These are phyloP conservation scores for Ophiostoma novo-ulmi DNA, from an alignment of 2,329 filamentous ascomycete genomes.

Conservation along the genomic window DNA sequence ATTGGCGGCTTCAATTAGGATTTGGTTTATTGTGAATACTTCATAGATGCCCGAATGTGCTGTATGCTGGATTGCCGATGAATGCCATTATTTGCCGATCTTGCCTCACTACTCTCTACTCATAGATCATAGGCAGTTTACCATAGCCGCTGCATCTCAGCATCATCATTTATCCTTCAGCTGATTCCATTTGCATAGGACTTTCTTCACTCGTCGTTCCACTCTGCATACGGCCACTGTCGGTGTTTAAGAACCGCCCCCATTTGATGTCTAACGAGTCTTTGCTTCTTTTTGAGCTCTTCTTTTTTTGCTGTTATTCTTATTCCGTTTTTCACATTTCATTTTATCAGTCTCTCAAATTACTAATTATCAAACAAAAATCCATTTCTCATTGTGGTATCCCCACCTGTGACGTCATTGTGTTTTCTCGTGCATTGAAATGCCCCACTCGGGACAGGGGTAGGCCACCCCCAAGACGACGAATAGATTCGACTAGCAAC, in stretches of 20 bases:
- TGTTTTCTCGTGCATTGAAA: slow-evolving; percentile 6
- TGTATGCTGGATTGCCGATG: background rate
- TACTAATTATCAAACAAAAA: background rate
- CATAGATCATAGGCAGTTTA: background rate
- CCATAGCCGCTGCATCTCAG: background rate
- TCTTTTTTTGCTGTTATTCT: background rate
- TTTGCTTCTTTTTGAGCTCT: background rate
- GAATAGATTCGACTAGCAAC: background rate
- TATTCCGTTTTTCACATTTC: background rate
- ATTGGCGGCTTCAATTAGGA: too few relatives aligned
- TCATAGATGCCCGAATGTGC: background rate
- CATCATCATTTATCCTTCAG: background rate
- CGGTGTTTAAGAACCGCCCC: background rate
- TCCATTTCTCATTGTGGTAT: background rate
- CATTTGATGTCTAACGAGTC: background rate
- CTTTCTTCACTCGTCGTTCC: background rate
- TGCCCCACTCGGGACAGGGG: slow-evolving; percentile 2
- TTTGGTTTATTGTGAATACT: background rate
- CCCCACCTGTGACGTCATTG: slow-evolving; percentile 9
- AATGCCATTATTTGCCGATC: too few relatives aligned
- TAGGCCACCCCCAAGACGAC: background rate
- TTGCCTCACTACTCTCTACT: too few relatives aligned
- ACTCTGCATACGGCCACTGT: background rate
- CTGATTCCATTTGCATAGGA: background rate
- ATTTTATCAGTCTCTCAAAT: background rate